These are phyloP conservation scores for Penicillium nucicola DNA, from an alignment of 495 filamentous ascomycete species.

Conservation along the genomic window DNA sequence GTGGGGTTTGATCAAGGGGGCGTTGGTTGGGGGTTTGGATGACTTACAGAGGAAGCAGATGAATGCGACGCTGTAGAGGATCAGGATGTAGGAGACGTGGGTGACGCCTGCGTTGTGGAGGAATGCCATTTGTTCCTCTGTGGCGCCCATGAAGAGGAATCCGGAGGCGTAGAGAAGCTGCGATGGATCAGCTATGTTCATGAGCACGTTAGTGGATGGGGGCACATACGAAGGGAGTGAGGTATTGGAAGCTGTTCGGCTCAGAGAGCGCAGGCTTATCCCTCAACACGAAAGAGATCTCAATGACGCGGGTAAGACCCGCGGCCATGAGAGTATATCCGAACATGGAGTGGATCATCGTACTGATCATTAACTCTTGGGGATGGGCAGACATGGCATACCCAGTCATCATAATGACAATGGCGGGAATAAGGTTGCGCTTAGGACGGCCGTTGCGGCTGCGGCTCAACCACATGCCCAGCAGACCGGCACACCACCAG, in stretches of 20 bases:
- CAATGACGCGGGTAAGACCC: conserved; percentile 78
- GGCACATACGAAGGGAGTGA: conserved; percentile 80
- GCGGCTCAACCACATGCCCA: conserved; percentile 88
- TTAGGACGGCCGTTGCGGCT: conserved; percentile 79
- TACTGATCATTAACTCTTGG: conserved; percentile 76
- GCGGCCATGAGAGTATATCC: conserved; percentile 95
- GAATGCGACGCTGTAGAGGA: conserved; percentile 87
- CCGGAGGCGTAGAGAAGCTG: conserved; percentile 90
- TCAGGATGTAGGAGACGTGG: conserved; percentile 86
- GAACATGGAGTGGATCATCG: conserved; percentile 87
- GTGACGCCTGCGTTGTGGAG: conserved; percentile 70
- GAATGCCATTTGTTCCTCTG: conserved; percentile 89
- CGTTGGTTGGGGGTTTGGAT: neutral
- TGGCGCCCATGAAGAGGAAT: conserved; percentile 96
- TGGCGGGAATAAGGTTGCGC: conserved; percentile 87
- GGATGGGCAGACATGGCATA: conserved; percentile 92
- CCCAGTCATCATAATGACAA: conserved; percentile 90
- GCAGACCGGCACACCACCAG: conserved; percentile 92
- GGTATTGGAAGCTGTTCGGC: conserved; percentile 86
- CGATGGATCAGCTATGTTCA: conserved; percentile 14
- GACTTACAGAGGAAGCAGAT: conserved; percentile 79
- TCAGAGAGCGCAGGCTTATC: conserved; percentile 65
- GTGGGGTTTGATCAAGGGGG: neutral
- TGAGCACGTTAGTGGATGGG: neutral
- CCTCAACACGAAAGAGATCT: conserved; percentile 81